phyloP scores from a whole-genome alignment of 352 stramenopile species.

The Phytophthora capsici region DNA sequence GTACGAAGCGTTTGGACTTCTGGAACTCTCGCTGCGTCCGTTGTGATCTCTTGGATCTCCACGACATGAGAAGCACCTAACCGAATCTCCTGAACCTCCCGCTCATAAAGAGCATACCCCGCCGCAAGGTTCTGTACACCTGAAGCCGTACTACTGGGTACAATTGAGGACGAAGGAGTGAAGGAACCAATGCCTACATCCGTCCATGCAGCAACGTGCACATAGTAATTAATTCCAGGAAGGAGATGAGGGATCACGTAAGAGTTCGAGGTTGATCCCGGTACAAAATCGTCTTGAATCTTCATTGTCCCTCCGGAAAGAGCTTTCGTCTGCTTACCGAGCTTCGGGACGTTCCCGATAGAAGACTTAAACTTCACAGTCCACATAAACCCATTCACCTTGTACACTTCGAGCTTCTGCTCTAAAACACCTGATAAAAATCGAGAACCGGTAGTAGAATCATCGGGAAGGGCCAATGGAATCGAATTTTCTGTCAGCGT shows the following conservation, averaged over 20 bases:
- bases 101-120: slow-evolving; percentile 65
- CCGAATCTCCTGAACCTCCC: slow-evolving; percentile 75
- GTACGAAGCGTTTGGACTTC: slow-evolving; percentile 80
- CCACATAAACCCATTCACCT: slow-evolving; percentile 83
- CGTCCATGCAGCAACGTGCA: slow-evolving; percentile 63
- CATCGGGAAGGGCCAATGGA: slow-evolving; percentile 48
- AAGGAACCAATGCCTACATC: slow-evolving; percentile 64
- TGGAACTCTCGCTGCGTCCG: slow-evolving; percentile 57
- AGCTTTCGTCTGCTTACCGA: slow-evolving; percentile 35
- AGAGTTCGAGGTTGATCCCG: slow-evolving; percentile 45
- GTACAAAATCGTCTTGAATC: slow-evolving; percentile 51
- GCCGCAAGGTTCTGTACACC: slow-evolving; percentile 54
- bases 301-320: slow-evolving; percentile 39
- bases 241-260: slow-evolving; percentile 61
- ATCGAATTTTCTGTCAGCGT: slow-evolving; percentile 51
- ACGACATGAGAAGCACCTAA: slow-evolving; percentile 69
- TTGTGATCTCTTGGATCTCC: slow-evolving; percentile 78
- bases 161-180: slow-evolving; percentile 42
- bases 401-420: slow-evolving; percentile 57
- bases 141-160: slow-evolving; percentile 56
- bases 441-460: slow-evolving; percentile 28
- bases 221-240: slow-evolving; percentile 70
- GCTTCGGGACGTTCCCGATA: slow-evolving; percentile 64
- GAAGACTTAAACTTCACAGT: slow-evolving; percentile 84
- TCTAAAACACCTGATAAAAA: slow-evolving; percentile 46